phyloP scores from a whole-genome alignment of 176 grass and related monocot genomes.

The sorghum (Sorghum bicolor) region DNA sequence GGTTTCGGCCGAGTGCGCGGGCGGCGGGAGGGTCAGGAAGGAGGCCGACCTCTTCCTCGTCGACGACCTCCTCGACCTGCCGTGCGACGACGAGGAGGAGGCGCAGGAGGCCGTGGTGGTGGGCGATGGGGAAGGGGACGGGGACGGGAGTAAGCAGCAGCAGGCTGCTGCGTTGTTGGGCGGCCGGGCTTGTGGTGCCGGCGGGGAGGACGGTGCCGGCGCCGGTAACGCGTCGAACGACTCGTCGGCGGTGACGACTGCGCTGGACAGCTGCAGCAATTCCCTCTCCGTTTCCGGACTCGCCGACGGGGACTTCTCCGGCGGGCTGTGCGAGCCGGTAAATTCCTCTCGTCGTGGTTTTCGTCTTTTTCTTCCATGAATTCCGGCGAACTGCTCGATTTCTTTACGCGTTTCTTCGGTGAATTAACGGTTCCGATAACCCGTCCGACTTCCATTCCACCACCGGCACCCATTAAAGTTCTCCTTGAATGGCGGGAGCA shows the following conservation, averaged over 20 bases:
- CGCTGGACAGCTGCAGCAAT: constrained; percentile 82
- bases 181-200: neutral
- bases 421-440: neutral
- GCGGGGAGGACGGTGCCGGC: constrained; percentile 18
- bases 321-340: constrained; percentile 84
- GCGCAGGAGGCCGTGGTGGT: neutral
- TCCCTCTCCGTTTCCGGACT: constrained; percentile 76
- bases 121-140: constrained; percentile 10
- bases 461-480: constrained; percentile 25
- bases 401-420: neutral
- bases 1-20: constrained; percentile 31
- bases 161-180: neutral
- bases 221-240: constrained; percentile 50
- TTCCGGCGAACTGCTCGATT: neutral
- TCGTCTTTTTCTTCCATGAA: neutral
- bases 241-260: constrained; percentile 76
- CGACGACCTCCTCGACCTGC: constrained; percentile 82
- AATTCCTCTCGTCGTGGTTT: constrained; percentile 8
- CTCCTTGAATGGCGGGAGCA: neutral
- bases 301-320: constrained; percentile 58
- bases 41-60: constrained; percentile 70
- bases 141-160: neutral
- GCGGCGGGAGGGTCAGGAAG: constrained; percentile 49
- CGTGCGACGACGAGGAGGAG: constrained; percentile 62
- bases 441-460: neutral